Percentiles rank a stretch among this genome's conserved stretches.
Conservation (phyloP, 2,329 filamentous ascomycete genomes). For the Aspergillaceae sp. region DNA sequence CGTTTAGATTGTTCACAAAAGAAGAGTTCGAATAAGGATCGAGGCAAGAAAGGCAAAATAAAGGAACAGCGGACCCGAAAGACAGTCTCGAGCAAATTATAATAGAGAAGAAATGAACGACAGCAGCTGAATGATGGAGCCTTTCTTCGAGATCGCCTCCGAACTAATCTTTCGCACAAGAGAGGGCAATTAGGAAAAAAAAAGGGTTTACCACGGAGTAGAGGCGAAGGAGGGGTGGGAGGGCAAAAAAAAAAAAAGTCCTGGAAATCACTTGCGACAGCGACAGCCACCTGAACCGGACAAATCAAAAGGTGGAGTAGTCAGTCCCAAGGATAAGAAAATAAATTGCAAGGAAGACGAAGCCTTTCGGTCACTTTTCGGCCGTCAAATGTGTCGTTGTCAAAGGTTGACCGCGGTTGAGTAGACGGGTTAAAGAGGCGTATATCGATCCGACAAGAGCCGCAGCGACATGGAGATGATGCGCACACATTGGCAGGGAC, state of each 20-base stretch:
- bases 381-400: slow-evolving; percentile 7
- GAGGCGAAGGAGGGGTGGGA: background rate
- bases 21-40: background rate
- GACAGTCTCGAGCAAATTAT: background rate
- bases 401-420: slow-evolving; percentile 4
- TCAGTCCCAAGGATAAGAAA: background rate
- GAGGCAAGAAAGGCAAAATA: slow-evolving; percentile 1
- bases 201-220: slow-evolving; percentile 1
- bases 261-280: slow-evolving; percentile 4
- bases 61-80: too few relatives aligned
- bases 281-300: slow-evolving; percentile 11
- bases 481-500: slow-evolving; percentile 24
- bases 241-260: slow-evolving; percentile 7
- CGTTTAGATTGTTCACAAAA: background rate
- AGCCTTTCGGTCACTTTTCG: slow-evolving; percentile 12
- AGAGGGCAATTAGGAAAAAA: slow-evolving; percentile 4
- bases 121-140: slow-evolving; percentile 20
- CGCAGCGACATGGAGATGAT: slow-evolving; percentile 20
- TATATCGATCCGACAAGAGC: slow-evolving; percentile 25
- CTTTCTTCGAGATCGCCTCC: slow-evolving; percentile 10
- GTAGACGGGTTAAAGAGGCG: slow-evolving; percentile 14
- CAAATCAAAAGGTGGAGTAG: slow-evolving; percentile 14
- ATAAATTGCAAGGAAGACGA: slow-evolving; percentile 1
- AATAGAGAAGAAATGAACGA: slow-evolving; percentile 8
- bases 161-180: slow-evolving; percentile 10